phyloP scores from a whole-genome alignment of 352 stramenopile genomes.

The Phytopythium kandeliae region DNA sequence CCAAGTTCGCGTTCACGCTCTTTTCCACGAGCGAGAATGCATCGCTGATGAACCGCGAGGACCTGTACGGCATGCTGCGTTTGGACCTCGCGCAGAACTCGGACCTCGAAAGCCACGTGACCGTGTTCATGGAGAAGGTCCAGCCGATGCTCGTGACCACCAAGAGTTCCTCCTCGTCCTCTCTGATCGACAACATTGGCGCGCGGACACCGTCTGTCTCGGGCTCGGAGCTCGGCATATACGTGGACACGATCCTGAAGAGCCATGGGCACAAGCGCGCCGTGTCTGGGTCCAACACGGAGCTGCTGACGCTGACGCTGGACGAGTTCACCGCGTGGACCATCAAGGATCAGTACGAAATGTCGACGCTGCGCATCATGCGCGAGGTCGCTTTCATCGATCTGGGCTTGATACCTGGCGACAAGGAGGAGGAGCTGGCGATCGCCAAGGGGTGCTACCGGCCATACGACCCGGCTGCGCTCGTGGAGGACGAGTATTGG shows the following conservation, averaged over 20 bases:
- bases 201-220: constrained; percentile 65
- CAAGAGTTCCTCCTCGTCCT: constrained; percentile 49
- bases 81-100: constrained; percentile 77
- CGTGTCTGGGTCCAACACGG: constrained; percentile 22
- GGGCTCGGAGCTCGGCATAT: constrained; percentile 71
- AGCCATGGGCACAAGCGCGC: constrained; percentile 33
- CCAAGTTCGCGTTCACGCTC: constrained; percentile 73
- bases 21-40: constrained; percentile 50
- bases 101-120: constrained; percentile 58
- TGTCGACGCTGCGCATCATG: constrained; percentile 75
- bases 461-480: constrained; percentile 51
- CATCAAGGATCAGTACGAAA: constrained; percentile 67
- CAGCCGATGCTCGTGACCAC: constrained; percentile 33
- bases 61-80: constrained; percentile 80
- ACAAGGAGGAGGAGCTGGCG: constrained; percentile 74
- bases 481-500: constrained; percentile 83
- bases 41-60: constrained; percentile 67
- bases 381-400: constrained; percentile 83
- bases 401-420: constrained; percentile 57
- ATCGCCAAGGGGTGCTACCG: constrained; percentile 73
- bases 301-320: constrained; percentile 38
- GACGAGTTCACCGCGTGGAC: constrained; percentile 72
- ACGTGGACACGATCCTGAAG: constrained; percentile 73
- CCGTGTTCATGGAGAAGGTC: constrained; percentile 55
- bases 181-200: constrained; percentile 49